phyloP scores from a whole-genome alignment of 139 green algal genomes.

The Chlamydomonas urium region DNA sequence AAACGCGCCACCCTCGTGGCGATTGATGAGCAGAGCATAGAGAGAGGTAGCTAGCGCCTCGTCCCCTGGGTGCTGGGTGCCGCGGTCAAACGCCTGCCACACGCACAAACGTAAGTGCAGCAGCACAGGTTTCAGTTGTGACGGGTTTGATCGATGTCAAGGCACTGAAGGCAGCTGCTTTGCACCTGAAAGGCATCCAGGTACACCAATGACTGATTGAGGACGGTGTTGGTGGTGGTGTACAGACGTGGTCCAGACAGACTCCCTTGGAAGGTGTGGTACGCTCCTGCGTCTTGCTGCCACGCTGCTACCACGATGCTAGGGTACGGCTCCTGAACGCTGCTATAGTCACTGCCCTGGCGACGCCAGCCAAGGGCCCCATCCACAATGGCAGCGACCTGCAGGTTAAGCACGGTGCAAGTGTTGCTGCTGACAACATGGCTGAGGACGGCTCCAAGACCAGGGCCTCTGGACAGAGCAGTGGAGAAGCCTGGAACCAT shows the following conservation, averaged over 20 bases:
- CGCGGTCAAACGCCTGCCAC: conserved; percentile 16
- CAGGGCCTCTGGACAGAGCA: not conserved
- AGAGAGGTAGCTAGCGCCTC: conserved; percentile 4
- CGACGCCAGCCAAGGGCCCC: not conserved
- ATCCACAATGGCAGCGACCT: not conserved
- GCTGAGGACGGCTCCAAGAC: not conserved
- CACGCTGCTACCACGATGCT: not conserved
- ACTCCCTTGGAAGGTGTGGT: not conserved
- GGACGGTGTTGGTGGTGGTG: conserved; percentile 2
- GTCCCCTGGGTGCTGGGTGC: not conserved
- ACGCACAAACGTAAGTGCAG: not conserved
- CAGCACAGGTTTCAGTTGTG: not conserved
- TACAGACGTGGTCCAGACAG: not conserved
- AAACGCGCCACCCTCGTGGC: conserved; percentile 20
- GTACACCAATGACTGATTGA: conserved; percentile 10
- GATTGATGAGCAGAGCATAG: conserved; percentile 12
- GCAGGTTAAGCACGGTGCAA: not conserved
- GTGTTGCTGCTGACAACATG: no score
- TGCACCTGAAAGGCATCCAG: conserved; percentile 24
- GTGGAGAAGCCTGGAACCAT: not conserved
- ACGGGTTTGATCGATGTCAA: no score
- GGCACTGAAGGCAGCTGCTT: not conserved
- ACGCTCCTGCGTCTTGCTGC: not conserved
- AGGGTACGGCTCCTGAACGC: not conserved
- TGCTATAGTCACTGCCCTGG: not conserved